phyloP scores from a whole-genome alignment of 129 eudicot genomes.

The Silybum marianum region DNA sequence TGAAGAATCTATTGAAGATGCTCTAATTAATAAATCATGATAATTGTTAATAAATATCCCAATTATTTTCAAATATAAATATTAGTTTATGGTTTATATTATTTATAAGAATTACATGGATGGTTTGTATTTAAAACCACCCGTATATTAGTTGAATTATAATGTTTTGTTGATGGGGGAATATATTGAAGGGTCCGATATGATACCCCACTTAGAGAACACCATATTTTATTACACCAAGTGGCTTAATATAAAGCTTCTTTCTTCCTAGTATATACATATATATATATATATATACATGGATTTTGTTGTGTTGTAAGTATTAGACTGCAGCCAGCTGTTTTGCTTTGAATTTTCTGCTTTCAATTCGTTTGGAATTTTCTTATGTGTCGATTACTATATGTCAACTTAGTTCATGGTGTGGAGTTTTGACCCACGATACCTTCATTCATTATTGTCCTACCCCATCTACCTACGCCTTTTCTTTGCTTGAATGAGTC shows the following conservation, averaged over 20 bases:
- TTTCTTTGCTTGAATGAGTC: slow-evolving; percentile 18
- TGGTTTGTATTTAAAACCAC: no score
- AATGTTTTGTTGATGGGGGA: not conserved
- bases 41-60: no score
- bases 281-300: not conserved
- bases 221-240: slow-evolving; percentile 11
- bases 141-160: no score
- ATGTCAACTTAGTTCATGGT: slow-evolving; percentile 22
- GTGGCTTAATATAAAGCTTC: slow-evolving; percentile 19
- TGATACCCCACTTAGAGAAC: not conserved
- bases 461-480: slow-evolving; percentile 17
- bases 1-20: no score
- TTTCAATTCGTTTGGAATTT: slow-evolving; percentile 7
- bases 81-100: no score
- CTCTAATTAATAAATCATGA: no score
- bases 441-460: slow-evolving; percentile 24
- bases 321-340: slow-evolving; percentile 20
- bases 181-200: not conserved
- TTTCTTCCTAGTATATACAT: slow-evolving; percentile 8
- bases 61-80: no score
- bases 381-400: slow-evolving; percentile 5
- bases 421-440: slow-evolving; percentile 35
- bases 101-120: no score
- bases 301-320: slow-evolving; percentile 18
- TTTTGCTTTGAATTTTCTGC: slow-evolving; percentile 15